A percentile compares a stretch with the other conserved stretches of the same genome.
Evolutionary conservation across 495 filamentous ascomycete genomes (phyloP).

Genomic region (Durotheca rogersii): DNA sequence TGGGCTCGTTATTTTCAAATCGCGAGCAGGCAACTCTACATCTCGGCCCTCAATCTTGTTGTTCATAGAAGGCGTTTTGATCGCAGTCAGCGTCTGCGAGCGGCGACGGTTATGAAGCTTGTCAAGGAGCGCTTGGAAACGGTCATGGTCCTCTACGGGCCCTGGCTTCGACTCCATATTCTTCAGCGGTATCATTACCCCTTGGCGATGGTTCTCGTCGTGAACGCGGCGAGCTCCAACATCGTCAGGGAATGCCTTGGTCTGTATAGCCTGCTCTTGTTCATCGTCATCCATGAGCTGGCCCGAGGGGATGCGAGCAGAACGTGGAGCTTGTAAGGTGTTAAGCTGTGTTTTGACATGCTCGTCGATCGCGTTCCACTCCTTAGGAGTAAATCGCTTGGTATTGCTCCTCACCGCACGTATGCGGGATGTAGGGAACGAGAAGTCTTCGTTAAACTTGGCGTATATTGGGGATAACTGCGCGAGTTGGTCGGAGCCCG

Average conservation of each 20-base stretch:
- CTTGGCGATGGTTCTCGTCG: neutral
- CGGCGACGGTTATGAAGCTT: slow-evolving; percentile 22
- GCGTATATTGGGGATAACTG: neutral
- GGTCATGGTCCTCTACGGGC: neutral
- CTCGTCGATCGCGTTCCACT: slow-evolving; percentile 8
- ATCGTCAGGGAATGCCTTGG: neutral
- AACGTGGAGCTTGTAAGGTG: slow-evolving; percentile 10
- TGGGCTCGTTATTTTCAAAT: too few relatives aligned
- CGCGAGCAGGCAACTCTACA: too few relatives aligned
- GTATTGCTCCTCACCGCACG: slow-evolving; percentile 11
- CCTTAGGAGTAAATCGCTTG: slow-evolving; percentile 6
- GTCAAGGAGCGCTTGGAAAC: slow-evolving; percentile 18
- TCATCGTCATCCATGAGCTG: slow-evolving; percentile 20
- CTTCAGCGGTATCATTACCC: neutral
- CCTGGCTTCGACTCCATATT: neutral
- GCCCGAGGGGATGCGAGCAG: slow-evolving; percentile 19
- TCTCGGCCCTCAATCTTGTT: neutral
- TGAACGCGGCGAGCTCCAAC: neutral
- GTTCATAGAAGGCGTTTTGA: neutral
- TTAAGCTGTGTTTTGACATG: slow-evolving; percentile 10
- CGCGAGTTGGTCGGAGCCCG: neutral
- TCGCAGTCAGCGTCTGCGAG: slow-evolving; percentile 1
- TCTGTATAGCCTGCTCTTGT: slow-evolving; percentile 4
- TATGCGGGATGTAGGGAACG: slow-evolving; percentile 11
- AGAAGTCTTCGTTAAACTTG: slow-evolving; percentile 2